Evolutionary conservation across 805 yeast genomes (phyloP).

Genomic region (Metschnikowia borealis): DNA sequence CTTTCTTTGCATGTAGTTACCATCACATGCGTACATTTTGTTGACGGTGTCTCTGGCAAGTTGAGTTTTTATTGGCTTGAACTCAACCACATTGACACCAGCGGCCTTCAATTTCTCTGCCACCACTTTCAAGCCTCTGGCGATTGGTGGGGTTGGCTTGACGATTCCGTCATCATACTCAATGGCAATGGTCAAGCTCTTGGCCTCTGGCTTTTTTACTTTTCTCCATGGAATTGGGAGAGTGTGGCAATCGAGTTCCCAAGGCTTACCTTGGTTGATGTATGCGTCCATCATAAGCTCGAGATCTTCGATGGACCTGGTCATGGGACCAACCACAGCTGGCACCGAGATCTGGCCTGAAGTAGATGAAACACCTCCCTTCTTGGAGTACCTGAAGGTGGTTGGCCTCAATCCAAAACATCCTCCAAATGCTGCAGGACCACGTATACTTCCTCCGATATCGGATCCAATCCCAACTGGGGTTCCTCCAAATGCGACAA

Average conservation of each 20-base stretch:
- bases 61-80: constrained; percentile 54
- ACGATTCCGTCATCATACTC: constrained; percentile 63
- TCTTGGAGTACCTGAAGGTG: constrained; percentile 43
- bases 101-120: constrained; percentile 53
- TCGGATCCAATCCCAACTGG: constrained; percentile 66
- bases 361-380: constrained; percentile 51
- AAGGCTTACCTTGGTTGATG: constrained; percentile 61
- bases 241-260: constrained; percentile 49
- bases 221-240: constrained; percentile 53
- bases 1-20: constrained; percentile 54
- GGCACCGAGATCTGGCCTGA: constrained; percentile 64
- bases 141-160: constrained; percentile 63
- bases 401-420: constrained; percentile 62
- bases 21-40: constrained; percentile 61
- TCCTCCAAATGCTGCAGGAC: constrained; percentile 65
- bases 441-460: constrained; percentile 68
- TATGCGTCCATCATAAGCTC: constrained; percentile 64
- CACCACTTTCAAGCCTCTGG: constrained; percentile 48
- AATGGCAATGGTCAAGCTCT: constrained; percentile 54
- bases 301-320: constrained; percentile 61
- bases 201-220: constrained; percentile 37
- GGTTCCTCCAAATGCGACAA: constrained; percentile 56
- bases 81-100: constrained; percentile 54
- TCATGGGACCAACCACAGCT: constrained; percentile 66
- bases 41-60: constrained; percentile 58